Conservation (phyloP, 306 rosid genomes). For the Carpinus fangiana region DNA sequence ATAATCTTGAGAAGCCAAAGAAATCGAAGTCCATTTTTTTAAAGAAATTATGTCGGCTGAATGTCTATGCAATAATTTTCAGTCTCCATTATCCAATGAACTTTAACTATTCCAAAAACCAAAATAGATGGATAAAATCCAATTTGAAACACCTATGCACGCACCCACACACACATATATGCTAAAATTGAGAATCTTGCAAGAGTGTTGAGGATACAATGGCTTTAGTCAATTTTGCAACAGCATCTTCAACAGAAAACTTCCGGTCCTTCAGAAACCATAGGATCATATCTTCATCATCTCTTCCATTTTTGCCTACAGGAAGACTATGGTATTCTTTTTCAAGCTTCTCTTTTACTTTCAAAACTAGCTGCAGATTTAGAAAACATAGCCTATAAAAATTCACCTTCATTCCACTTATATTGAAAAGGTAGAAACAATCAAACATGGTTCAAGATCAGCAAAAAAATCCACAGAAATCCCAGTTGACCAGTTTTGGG, state of each 20-base stretch:
- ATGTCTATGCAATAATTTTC: background rate
- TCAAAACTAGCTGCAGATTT: slow-evolving; percentile 64
- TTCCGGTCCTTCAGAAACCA: slow-evolving; percentile 94
- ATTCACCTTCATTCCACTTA: background rate
- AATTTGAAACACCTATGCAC: background rate
- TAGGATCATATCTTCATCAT: slow-evolving; percentile 92
- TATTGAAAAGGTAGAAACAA: background rate
- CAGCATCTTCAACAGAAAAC: slow-evolving; percentile 65
- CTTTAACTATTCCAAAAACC: background rate
- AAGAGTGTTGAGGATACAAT: slow-evolving; percentile 63
- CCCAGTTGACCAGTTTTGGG: background rate
- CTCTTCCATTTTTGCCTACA: slow-evolving; percentile 83
- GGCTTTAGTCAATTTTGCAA: slow-evolving; percentile 70
- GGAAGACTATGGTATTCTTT: slow-evolving; percentile 63
- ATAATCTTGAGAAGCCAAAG: background rate
- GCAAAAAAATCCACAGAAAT: background rate
- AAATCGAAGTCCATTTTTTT: background rate
- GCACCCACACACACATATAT: background rate
- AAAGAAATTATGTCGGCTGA: background rate
- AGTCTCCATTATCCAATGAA: background rate
- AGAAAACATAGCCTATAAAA: background rate
- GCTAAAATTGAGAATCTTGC: background rate
- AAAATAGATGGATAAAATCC: background rate
- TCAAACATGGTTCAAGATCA: background rate
- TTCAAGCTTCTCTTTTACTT: slow-evolving; percentile 83